Evolutionary conservation across 2,329 filamentous ascomycete genomes (phyloP).

Genomic region (Knoxdaviesia capensis): DNA sequence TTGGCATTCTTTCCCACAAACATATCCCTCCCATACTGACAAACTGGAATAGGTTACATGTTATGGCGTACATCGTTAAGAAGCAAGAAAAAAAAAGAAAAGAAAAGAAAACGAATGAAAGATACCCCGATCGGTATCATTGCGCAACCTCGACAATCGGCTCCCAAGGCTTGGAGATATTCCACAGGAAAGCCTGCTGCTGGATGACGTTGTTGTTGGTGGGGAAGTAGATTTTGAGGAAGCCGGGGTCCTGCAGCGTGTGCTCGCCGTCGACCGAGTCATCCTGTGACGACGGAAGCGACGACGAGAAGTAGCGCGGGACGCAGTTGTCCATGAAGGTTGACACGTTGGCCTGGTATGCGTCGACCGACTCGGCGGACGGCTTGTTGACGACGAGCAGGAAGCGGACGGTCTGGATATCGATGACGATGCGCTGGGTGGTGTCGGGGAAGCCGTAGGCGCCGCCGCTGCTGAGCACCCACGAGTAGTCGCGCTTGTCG

Average conservation of each 20-base stretch:
- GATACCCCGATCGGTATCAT: background rate
- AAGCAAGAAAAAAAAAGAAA: background rate
- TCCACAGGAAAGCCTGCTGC: constrained; percentile 20
- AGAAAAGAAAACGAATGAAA: background rate
- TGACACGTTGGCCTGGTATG: constrained; percentile 15
- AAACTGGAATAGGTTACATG: no score
- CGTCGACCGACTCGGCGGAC: constrained; percentile 10
- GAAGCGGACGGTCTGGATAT: constrained; percentile 19
- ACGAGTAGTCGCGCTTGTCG: constrained; percentile 15
- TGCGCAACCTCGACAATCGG: constrained; percentile 18
- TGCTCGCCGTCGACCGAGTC: no score
- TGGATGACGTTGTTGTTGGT: constrained; percentile 11
- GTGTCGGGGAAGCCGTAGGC: constrained; percentile 14
- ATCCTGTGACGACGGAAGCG: constrained; percentile 1
- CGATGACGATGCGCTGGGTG: constrained; percentile 15
- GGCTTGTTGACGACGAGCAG: constrained; percentile 18
- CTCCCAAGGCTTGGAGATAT: constrained; percentile 19
- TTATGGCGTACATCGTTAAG: background rate
- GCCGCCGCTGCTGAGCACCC: constrained; percentile 15
- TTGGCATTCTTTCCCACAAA: no score
- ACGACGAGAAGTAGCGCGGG: constrained; percentile 9
- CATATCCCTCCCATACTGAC: no score
- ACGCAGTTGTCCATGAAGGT: constrained; percentile 9
- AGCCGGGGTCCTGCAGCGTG: constrained; percentile 14
- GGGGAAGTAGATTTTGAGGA: constrained; percentile 12